These are phyloP conservation scores for Salvia splendens DNA, from an alignment of 257 asterid genomes.

Conservation along the genomic window DNA sequence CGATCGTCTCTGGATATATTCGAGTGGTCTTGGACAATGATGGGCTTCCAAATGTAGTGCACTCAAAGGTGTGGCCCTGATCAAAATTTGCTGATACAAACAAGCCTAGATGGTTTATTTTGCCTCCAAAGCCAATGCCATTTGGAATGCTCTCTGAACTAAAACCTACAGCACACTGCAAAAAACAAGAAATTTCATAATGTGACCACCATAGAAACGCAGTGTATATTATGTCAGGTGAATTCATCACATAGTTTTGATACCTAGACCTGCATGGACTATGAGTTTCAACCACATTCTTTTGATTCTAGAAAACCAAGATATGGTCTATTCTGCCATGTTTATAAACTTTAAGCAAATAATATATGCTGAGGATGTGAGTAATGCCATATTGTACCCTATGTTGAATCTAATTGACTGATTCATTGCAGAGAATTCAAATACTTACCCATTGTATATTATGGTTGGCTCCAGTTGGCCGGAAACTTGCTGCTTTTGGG, in stretches of 20 bases:
- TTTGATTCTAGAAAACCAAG: not conserved
- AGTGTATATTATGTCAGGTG: not conserved
- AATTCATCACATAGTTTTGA: not conserved
- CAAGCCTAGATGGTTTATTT: constrained; percentile 65
- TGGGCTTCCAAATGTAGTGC: constrained; percentile 84
- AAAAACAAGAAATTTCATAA: not conserved
- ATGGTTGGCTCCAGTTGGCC: constrained; percentile 89
- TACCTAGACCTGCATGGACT: not conserved
- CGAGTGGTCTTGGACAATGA: constrained; percentile 53
- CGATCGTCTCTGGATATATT: constrained; percentile 67
- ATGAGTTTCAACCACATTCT: not conserved
- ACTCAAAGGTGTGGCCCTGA: constrained; percentile 70
- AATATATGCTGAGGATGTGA: too few species aligned
- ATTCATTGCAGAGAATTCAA: constrained; percentile 1
- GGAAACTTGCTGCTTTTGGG: constrained; percentile 76
- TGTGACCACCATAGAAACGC: not conserved
- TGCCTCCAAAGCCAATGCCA: constrained; percentile 95
- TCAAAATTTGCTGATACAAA: constrained; percentile 83
- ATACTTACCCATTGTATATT: constrained; percentile 86
- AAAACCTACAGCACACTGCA: constrained; percentile 89
- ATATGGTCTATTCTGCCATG: not conserved
- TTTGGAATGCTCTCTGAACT: constrained; percentile 92
- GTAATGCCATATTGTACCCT: not conserved
- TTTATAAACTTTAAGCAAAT: too few species aligned
- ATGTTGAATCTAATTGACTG: not conserved